Conservation (phyloP, 2,329 filamentous ascomycete species). For the Graphiopsis chlorocephala region DNA sequence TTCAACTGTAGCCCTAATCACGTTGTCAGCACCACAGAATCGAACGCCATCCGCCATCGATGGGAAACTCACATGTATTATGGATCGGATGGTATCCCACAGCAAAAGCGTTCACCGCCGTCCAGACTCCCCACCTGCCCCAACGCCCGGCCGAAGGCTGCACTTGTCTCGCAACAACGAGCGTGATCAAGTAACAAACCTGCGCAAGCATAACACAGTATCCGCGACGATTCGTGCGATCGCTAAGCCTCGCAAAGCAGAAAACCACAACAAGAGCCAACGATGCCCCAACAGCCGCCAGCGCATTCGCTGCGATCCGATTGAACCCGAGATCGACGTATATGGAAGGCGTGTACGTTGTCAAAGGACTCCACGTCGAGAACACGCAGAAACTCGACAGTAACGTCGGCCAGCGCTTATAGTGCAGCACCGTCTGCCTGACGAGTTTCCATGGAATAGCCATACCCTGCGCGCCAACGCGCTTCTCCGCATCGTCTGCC, state of each 20-base stretch:
- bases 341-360: conserved; percentile 51
- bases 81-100: conserved; percentile 55
- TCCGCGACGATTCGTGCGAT: conserved; percentile 46
- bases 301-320: conserved; percentile 47
- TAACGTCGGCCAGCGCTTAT: conserved; percentile 50
- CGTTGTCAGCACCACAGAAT: background rate
- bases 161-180: conserved; percentile 42
- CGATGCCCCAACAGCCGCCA: conserved; percentile 43
- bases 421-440: conserved; percentile 45
- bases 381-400: conserved; percentile 49
- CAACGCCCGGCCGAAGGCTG: conserved; percentile 49
- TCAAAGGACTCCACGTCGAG: conserved; percentile 53
- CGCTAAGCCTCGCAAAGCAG: conserved; percentile 49
- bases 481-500: conserved; percentile 34
- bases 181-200: conserved; percentile 43
- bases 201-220: conserved; percentile 46
- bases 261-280: conserved; percentile 50
- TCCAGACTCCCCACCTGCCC: conserved; percentile 53
- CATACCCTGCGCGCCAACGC: conserved; percentile 35
- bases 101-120: conserved; percentile 49
- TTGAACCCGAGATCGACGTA: conserved; percentile 42
- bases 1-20: conserved; percentile 1
- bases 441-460: conserved; percentile 41
- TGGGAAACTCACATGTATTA: conserved; percentile 45
- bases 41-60: conserved; percentile 34